These are phyloP conservation scores for Coemansia sp. DNA, from an alignment of 192 early-diverging fungal species.

Conservation along the genomic window DNA sequence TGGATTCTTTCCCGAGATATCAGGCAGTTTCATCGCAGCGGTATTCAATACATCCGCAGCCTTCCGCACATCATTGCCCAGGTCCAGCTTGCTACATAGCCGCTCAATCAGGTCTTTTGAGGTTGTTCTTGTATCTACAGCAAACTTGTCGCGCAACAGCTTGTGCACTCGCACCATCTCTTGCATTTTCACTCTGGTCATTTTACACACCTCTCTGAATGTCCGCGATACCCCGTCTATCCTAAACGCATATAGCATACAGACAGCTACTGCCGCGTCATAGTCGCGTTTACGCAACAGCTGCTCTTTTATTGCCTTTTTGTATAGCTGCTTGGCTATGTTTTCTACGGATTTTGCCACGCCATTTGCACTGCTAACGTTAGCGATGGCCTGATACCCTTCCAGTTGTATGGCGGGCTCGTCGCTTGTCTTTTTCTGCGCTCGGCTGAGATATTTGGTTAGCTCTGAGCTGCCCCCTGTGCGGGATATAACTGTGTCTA, in stretches of 20 bases:
- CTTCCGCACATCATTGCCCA: conserved; percentile 66
- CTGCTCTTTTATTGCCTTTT: conserved; percentile 82
- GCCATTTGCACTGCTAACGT: conserved; percentile 81
- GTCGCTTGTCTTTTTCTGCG: conserved; percentile 59
- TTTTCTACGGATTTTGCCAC: conserved; percentile 75
- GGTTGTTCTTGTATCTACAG: conserved; percentile 57
- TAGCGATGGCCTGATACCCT: conserved; percentile 79
- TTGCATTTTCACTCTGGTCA: conserved; percentile 87
- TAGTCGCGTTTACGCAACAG: conserved; percentile 72
- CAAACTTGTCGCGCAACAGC: conserved; percentile 50
- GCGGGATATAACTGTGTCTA: conserved; percentile 67
- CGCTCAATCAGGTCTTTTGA: conserved; percentile 72
- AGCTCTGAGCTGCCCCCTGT: conserved; percentile 65
- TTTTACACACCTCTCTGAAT: conserved; percentile 86
- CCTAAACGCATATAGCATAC: conserved; percentile 87
- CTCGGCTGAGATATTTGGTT: conserved; percentile 34
- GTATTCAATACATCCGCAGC: conserved; percentile 66
- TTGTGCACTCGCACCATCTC: conserved; percentile 80
- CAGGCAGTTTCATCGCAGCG: conserved; percentile 70
- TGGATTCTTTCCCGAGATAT: conserved; percentile 88
- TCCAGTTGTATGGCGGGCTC: conserved; percentile 69
- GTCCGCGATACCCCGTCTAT: conserved; percentile 78
- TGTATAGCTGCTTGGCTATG: conserved; percentile 90
- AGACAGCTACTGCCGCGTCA: conserved; percentile 86
- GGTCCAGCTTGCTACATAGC: conserved; percentile 74